Evolutionary conservation across 169 alveolate genomes (phyloP), one percentile per base, ranked within the genome.

Genomic region (Hepatocystis sp.): DNA sequence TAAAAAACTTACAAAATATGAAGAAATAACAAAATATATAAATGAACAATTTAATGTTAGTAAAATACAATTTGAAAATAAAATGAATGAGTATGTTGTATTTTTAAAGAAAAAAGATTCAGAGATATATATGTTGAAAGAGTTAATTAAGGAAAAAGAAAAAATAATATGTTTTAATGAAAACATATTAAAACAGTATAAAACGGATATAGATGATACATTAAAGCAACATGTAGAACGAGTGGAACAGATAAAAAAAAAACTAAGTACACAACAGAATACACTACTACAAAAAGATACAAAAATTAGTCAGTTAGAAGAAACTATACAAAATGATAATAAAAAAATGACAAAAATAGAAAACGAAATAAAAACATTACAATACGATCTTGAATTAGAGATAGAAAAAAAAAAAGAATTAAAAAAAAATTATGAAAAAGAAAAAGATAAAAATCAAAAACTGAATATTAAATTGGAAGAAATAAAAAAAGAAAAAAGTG

Each of bases 111-210:
- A 71, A 4, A 71, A 71, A 36, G 86, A 71, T 49, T 71, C 86
- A 21, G 86, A 71, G 44, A 71, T 71, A 56, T 71, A 71, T 58
- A 71, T 71, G 86, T 23, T 71, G 13, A 71, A 71, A 36, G 86
- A 71, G 40, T 23, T 71, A 3, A 71, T 71, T 13, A 71, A 58
- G 25, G 86, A 71, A 58, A 71, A 71, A 27, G 86, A 71, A 36
- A 71, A 71, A 34, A 60, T 60, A 0, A 61, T 71, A 13, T 28
- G 64, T 11, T 71, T 42, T 51, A 71, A 71, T 71, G 86, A 71
- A 11, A 71, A 25, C 49, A 71, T 71, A 27, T n/a, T 71, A 27
- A 71, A 71, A 49, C 86, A 71, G 30, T 71, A 71, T 61, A 71
- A 71, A 71, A 46, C 39, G 4, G 86, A 71, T 61, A 60, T 71